Percentiles rank a stretch among this genome's conserved stretches.
Conservation (phyloP, 441 rosid genomes). For the Pelargonium myrrhifolium region DNA sequence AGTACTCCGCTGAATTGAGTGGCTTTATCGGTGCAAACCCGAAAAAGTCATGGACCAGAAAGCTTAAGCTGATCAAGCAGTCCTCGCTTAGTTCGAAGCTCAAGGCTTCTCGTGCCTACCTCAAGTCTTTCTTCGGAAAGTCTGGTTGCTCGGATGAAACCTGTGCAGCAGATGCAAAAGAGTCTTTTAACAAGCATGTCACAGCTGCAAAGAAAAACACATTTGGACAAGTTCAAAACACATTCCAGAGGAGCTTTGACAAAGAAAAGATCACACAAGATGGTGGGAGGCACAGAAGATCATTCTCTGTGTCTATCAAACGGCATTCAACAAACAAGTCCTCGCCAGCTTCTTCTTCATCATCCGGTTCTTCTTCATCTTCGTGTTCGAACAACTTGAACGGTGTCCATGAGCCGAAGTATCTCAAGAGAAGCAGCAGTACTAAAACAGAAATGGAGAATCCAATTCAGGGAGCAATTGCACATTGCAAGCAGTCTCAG, state of each 20-base stretch:
- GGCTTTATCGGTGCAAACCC: slow-evolving; percentile 29
- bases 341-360: slow-evolving; percentile 13
- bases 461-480: slow-evolving; percentile 29
- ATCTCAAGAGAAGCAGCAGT: slow-evolving; percentile 22
- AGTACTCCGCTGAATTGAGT: slow-evolving; percentile 25
- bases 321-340: slow-evolving; percentile 14
- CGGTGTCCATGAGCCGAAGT: not conserved
- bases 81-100: slow-evolving; percentile 20
- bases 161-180: slow-evolving; percentile 32
- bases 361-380: slow-evolving; percentile 19
- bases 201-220: slow-evolving; percentile 32
- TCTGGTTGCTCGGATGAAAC: slow-evolving; percentile 19
- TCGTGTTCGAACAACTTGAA: slow-evolving; percentile 8
- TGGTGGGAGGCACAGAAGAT: slow-evolving; percentile 17
- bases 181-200: slow-evolving; percentile 23
- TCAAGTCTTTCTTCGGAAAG: slow-evolving; percentile 22
- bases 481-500: slow-evolving; percentile 26
- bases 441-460: slow-evolving; percentile 21
- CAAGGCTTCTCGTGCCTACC: slow-evolving; percentile 18
- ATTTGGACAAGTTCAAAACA: slow-evolving; percentile 48
- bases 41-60: slow-evolving; percentile 65
- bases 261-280: slow-evolving; percentile 11
- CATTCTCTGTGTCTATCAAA: slow-evolving; percentile 23
- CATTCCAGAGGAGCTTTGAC: slow-evolving; percentile 23
- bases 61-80: slow-evolving; percentile 38